These are phyloP conservation scores for Chrysosporium keratinophilum DNA, from an alignment of 2,329 filamentous ascomycete genomes.

Conservation along the genomic window DNA sequence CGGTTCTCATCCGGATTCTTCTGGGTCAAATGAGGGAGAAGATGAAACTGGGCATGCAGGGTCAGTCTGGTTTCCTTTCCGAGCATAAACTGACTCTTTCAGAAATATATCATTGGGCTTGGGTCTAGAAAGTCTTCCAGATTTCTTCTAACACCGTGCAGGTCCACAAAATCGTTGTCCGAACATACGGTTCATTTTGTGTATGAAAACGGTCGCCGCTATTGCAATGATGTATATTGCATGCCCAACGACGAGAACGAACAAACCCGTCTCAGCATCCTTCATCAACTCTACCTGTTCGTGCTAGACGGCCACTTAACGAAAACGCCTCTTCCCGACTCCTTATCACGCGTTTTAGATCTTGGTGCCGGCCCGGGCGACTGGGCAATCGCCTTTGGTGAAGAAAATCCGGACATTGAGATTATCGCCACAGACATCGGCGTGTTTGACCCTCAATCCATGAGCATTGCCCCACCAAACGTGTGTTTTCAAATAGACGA, in stretches of 20 bases:
- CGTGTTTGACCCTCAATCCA: slow-evolving; percentile 35
- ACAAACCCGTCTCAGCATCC: slow-evolving; percentile 51
- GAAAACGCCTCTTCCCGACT: slow-evolving; percentile 23
- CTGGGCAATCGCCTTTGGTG: slow-evolving; percentile 14
- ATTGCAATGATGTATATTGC: slow-evolving; percentile 53
- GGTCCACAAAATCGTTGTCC: slow-evolving; percentile 30
- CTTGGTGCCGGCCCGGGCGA: slow-evolving; percentile 41
- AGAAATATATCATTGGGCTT: too few relatives aligned
- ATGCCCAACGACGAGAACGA: slow-evolving; percentile 59
- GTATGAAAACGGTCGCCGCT: slow-evolving; percentile 50
- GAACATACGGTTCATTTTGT: slow-evolving; percentile 42
- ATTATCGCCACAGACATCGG: slow-evolving; percentile 40
- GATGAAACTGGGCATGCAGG: slow-evolving; percentile 5
- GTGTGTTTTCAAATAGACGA: slow-evolving; percentile 43
- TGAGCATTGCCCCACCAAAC: slow-evolving; percentile 28
- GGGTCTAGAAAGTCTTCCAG: not conserved
- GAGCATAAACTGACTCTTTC: not conserved
- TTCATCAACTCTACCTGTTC: slow-evolving; percentile 53
- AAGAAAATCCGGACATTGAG: slow-evolving; percentile 33
- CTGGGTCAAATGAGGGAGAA: not conserved
- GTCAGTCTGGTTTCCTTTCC: not conserved
- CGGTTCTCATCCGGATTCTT: not conserved
- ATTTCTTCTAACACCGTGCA: slow-evolving; percentile 15
- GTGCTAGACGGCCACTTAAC: slow-evolving; percentile 29
- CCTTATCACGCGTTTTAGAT: slow-evolving; percentile 29